phyloP scores from a whole-genome alignment of 441 rosid genomes.

The Erysimum cheiri region DNA sequence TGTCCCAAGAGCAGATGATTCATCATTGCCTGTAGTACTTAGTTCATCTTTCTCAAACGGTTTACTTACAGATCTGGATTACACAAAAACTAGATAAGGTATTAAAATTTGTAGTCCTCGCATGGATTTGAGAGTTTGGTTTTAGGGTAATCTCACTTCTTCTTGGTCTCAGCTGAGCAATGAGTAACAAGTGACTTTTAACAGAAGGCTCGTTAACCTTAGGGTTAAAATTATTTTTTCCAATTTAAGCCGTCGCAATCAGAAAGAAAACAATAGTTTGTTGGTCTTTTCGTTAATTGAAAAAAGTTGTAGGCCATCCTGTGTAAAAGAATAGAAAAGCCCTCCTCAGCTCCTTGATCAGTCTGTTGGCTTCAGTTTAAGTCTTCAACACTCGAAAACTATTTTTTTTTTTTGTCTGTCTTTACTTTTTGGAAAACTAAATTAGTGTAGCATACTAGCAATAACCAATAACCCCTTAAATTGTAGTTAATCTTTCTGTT shows the following conservation, averaged over 20 bases:
- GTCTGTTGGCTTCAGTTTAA: conserved; percentile 8
- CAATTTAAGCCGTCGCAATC: background rate
- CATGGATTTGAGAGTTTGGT: background rate
- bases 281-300: conserved; percentile 20
- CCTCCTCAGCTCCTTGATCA: background rate
- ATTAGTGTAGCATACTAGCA: background rate
- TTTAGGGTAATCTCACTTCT: conserved; percentile 2
- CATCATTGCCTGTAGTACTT: background rate
- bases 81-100: background rate
- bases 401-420: background rate
- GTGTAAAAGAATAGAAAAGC: conserved; percentile 8
- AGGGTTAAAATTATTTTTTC: background rate
- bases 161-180: conserved; percentile 1
- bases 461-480: background rate
- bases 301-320: background rate
- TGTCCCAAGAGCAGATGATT: conserved; percentile 26
- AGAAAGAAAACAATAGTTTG: background rate
- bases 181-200: background rate
- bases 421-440: background rate
- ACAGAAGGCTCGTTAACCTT: no score
- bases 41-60: background rate
- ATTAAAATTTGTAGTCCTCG: background rate
- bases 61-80: background rate
- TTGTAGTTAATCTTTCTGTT: background rate
- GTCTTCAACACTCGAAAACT: background rate